These are phyloP conservation scores for Aspergillus aculeatinus DNA, from an alignment of 2,329 filamentous ascomycete genomes.

Conservation along the genomic window DNA sequence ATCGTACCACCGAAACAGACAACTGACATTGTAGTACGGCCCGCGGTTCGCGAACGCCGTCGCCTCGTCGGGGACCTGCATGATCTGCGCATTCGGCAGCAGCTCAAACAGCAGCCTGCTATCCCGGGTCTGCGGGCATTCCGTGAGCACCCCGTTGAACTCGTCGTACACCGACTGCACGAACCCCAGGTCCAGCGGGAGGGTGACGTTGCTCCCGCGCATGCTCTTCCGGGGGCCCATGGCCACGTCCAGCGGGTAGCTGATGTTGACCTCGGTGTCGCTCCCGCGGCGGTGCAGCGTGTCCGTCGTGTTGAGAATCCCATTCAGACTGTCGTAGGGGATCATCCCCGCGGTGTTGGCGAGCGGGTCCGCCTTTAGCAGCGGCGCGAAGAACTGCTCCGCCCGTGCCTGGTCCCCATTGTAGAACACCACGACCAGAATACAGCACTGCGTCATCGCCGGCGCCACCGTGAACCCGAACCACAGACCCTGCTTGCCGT, in stretches of 20 bases:
- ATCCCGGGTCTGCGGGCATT: background rate
- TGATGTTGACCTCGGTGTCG: background rate
- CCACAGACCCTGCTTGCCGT: conserved; percentile 6
- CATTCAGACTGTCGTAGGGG: conserved; percentile 12
- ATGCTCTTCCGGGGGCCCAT: conserved; percentile 5
- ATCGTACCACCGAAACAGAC: conserved; percentile 10
- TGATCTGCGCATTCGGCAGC: conserved; percentile 11
- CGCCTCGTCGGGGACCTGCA: conserved; percentile 7
- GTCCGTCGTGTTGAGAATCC: conserved; percentile 6
- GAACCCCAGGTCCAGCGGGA: conserved; percentile 6
- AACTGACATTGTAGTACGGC: conserved; percentile 12
- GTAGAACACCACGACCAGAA: conserved; percentile 17
- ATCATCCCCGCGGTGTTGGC: conserved; percentile 6
- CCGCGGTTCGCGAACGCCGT: conserved; percentile 17
- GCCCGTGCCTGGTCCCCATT: conserved; percentile 11
- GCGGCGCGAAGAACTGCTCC: conserved; percentile 8
- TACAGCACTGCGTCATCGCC: conserved; percentile 6
- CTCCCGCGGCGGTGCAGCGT: conserved; percentile 2
- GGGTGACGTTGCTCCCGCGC: conserved; percentile 7
- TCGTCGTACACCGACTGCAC: conserved; percentile 1
- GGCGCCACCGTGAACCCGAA: conserved; percentile 11
- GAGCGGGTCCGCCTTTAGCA: conserved; percentile 5
- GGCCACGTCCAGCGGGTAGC: background rate
- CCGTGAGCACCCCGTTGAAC: background rate
- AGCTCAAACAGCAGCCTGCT: conserved; percentile 15